phyloP scores from a whole-genome alignment of 2,329 filamentous ascomycete genomes.

The Cladosporium sp. region DNA sequence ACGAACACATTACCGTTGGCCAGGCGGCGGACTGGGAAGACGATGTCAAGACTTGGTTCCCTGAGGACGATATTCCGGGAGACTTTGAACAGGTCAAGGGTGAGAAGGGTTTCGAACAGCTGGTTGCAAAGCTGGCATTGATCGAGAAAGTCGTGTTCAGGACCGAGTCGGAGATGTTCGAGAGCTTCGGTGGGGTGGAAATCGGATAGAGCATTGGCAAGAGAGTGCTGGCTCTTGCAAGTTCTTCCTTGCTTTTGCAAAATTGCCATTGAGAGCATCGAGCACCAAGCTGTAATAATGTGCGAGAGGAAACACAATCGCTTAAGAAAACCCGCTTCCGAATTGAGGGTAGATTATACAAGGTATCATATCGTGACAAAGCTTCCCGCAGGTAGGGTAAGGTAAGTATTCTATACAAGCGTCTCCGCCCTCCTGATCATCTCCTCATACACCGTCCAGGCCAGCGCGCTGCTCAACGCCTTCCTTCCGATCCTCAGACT shows the following conservation, averaged over 20 bases:
- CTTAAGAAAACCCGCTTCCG: not conserved
- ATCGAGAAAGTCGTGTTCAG: conserved; percentile 19
- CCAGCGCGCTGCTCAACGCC: conserved; percentile 86
- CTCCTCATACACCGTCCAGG: conserved; percentile 97
- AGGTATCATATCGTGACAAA: not conserved
- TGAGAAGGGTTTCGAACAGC: conserved; percentile 23
- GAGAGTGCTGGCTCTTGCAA: too few relatives aligned
- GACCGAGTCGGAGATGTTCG: conserved; percentile 2
- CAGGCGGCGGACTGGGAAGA: conserved; percentile 24
- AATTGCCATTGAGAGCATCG: too few relatives aligned
- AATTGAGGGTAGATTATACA: conserved; percentile 12
- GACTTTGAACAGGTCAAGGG: conserved; percentile 10
- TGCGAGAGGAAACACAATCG: too few relatives aligned
- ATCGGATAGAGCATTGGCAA: not conserved
- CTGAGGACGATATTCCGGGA: conserved; percentile 18
- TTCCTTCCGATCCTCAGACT: conserved; percentile 85
- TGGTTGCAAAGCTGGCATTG: conserved; percentile 25
- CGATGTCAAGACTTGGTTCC: conserved; percentile 29
- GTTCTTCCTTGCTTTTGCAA: too few relatives aligned
- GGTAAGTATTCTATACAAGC: conserved; percentile 17
- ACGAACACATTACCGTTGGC: conserved; percentile 27
- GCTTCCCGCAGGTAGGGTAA: too few relatives aligned
- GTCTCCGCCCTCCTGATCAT: conserved; percentile 68
- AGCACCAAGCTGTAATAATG: too few relatives aligned
- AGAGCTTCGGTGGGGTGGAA: conserved; percentile 9